Percentiles rank a stretch among this genome's conserved stretches.
Evolutionary conservation across 1,284 basidiomycete species (phyloP).

Genomic region (Peniophora sp.): DNA sequence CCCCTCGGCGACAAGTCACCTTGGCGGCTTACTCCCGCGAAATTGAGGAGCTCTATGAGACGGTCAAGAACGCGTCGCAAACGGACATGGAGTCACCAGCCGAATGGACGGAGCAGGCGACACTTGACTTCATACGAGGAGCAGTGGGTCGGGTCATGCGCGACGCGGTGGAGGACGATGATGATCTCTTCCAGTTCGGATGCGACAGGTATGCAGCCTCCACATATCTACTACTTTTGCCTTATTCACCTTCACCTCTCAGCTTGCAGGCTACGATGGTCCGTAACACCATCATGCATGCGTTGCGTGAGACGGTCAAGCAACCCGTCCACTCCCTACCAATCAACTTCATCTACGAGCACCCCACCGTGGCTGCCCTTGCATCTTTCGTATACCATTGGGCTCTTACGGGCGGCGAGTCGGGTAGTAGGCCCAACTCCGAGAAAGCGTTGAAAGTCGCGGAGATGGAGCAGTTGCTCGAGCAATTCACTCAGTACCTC

Average conservation of each 20-base stretch:
- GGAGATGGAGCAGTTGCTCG: no score
- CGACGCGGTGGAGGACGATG: constrained; percentile 20
- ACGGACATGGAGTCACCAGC: constrained; percentile 15
- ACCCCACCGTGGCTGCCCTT: constrained; percentile 1
- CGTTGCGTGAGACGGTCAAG: constrained; percentile 16
- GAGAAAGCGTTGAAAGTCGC: not conserved
- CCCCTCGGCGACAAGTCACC: constrained; percentile 17
- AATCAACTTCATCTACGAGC: constrained; percentile 4
- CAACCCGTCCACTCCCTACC: not conserved
- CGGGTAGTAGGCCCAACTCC: not conserved
- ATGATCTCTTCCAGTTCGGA: constrained; percentile 34
- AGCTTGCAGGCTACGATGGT: constrained; percentile 38
- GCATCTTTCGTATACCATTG: not conserved
- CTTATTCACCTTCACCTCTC: not conserved
- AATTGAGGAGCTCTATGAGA: constrained; percentile 18
- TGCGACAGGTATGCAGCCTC: constrained; percentile 39
- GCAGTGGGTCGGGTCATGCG: constrained; percentile 20
- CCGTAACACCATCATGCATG: constrained; percentile 27
- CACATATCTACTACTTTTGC: not conserved
- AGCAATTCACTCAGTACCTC: no score
- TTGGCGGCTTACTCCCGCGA: constrained; percentile 21
- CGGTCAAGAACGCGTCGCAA: constrained; percentile 16
- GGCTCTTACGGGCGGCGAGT: not conserved
- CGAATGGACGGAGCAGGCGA: constrained; percentile 18
- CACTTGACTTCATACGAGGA: constrained; percentile 19